Evolutionary conservation across 2,329 filamentous ascomycete genomes (phyloP), one percentile per base, ranked within the genome.

Genomic region (Colletotrichum liaoningense): DNA sequence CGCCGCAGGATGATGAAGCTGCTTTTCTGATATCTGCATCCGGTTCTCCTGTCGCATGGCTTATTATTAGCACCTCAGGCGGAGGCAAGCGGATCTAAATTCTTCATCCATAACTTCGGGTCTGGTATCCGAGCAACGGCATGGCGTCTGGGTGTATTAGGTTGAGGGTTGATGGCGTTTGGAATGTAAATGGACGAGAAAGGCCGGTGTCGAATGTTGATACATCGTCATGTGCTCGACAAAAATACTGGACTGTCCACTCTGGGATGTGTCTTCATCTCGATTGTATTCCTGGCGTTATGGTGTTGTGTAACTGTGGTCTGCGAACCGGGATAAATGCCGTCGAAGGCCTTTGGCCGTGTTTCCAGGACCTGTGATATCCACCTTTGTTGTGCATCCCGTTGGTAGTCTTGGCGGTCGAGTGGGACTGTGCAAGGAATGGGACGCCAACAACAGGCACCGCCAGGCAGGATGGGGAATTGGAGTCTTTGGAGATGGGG

Each of bases 331-430:
- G n/a, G 52, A 24, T 57, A 19, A 26, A 57, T 42, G 49, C 52
- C 24, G n/a, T 54, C 57, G 24, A 38, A 46, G n/a, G 57, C 54
- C 42, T 35, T 59, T 26, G 56, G 26, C 35, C 38, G 26, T 30
- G 33, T n/a, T n/a, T 55, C 46, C 28, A 14, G 24, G 54, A 56
- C 30, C 35, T 56, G 46, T 49, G n/a, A 46, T 24, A 55, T 57
- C 67, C 67, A 60, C 55, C 33, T 49, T 46, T 56, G 6, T 35
- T 56, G 46, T 56, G 35, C 35, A 69, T 73, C 60, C 55, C 2
- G 46, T 14, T 38, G 24, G 60, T 33, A 56, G 49, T 55, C 67
- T 73, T 73, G 67, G 67, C 56, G 52, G 46, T 56, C 60, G n/a
- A 55, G 26, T 66, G 67, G 46, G 55, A 22, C 66, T 16, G 28